Evolutionary conservation across 2,329 filamentous ascomycete species (phyloP), one percentile per base, ranked within the genome.

Genomic region (Ophiocordyceps camponoti-floridani): DNA sequence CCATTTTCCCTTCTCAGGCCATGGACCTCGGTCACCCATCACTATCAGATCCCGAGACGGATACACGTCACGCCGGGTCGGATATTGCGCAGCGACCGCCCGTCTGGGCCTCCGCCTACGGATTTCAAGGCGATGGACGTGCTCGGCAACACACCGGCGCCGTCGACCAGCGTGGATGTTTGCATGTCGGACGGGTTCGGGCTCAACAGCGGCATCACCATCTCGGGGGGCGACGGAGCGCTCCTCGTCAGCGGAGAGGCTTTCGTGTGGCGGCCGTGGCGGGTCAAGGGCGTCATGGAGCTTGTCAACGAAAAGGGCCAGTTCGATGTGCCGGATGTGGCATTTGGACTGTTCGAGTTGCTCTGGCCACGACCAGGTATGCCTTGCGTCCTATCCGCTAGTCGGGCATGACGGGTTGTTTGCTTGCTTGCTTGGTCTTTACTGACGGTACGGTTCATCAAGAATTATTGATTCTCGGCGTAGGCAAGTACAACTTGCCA

Each of bases 361-460:
- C 66, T 94, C 26, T 94, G 84, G 82, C 89, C 89, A 47, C 80
- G 89, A 59, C 89, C 89, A 55, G 86, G 86, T 93, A 65, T 48
- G 5, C 27, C 31, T 42, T 13, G 11, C 4, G 41, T 40, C 43
- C 12, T 4, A 8, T 3, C 23, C 23, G 23, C 23, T 23, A 5
- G 23, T 23, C 5, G 23, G 3, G 23, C 5, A 23, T 5, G 23
- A 23, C 23, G 23, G 23, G 23, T 3, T 23, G 23, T 23, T 23
- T 23, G 23, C 23, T 23, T 23, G 23, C 23, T 23, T 23, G 13
- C 5, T 10, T 18, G n/a, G 11, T 38, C 8, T 18, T 38, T 16
- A n/a, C 35, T 38, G 18, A 38, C 35, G 16, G 35, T 10, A 38
- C n/a, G 23, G 5, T n/a, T 4, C 16, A n/a, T 38, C 18, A n/a